phyloP scores from a whole-genome alignment of 2,329 filamentous ascomycete genomes.

The Salinomyces thailandicus region DNA sequence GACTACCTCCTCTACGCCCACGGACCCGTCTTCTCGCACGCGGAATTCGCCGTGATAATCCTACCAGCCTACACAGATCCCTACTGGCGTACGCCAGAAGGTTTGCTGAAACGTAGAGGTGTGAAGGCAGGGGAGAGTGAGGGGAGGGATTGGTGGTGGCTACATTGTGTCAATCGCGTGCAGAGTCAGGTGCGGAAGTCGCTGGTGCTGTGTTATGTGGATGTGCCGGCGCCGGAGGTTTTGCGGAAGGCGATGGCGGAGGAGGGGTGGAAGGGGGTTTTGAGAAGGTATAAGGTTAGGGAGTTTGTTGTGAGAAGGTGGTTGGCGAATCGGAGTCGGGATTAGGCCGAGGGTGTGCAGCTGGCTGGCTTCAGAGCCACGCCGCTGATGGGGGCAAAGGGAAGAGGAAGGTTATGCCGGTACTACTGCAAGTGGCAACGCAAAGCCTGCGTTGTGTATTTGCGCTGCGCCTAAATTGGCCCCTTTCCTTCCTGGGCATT shows the following conservation, averaged over 20 bases:
- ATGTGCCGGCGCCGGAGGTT: slow-evolving; percentile 60
- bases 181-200: slow-evolving; percentile 86
- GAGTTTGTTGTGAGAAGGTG: slow-evolving; percentile 76
- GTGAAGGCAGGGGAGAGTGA: slow-evolving; percentile 40
- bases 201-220: slow-evolving; percentile 80
- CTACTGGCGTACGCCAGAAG: slow-evolving; percentile 51
- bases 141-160: slow-evolving; percentile 60
- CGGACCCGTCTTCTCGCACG: slow-evolving; percentile 88
- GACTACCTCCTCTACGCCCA: slow-evolving; percentile 92
- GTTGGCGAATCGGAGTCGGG: slow-evolving; percentile 68
- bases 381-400: too few species aligned
- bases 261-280: slow-evolving; percentile 49
- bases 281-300: slow-evolving; percentile 63
- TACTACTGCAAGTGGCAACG: too few species aligned
- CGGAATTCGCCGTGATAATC: slow-evolving; percentile 80
- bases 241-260: slow-evolving; percentile 23
- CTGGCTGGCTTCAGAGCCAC: too few species aligned
- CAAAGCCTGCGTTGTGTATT: too few species aligned
- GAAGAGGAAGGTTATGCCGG: too few species aligned
- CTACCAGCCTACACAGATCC: slow-evolving; percentile 68
- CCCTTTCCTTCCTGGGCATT: slow-evolving; percentile 1
- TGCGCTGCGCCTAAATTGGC: too few species aligned
- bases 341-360: too few species aligned
- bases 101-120: slow-evolving; percentile 29
- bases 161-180: slow-evolving; percentile 83